These are phyloP conservation scores for Pichia sp. DNA, from an alignment of 1,139 yeast genomes.

Conservation along the genomic window DNA sequence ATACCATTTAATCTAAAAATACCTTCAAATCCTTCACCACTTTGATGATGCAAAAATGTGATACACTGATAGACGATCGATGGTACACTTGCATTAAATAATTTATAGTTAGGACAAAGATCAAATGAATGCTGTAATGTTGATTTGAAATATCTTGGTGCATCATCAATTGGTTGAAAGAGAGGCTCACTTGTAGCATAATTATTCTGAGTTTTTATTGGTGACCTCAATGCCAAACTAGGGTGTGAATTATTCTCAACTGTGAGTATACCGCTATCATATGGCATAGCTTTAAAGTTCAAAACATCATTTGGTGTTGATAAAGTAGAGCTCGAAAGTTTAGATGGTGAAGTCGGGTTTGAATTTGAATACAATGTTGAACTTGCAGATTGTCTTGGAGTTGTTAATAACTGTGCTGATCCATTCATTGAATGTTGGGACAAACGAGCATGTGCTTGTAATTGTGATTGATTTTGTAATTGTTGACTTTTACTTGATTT, in stretches of 20 bases:
- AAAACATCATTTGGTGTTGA: constrained; percentile 19
- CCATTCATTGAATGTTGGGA: neutral
- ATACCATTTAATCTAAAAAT: constrained; percentile 89
- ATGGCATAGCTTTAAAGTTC: constrained; percentile 30
- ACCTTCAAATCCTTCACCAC: constrained; percentile 84
- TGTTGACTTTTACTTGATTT: constrained; percentile 5
- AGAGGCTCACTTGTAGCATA: constrained; percentile 5
- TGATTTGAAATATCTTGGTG: constrained; percentile 48
- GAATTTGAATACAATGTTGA: constrained; percentile 6
- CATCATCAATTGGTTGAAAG: constrained; percentile 24
- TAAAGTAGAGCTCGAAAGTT: constrained; percentile 11
- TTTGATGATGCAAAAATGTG: constrained; percentile 56
- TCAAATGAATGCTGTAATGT: constrained; percentile 49
- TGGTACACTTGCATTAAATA: constrained; percentile 44
- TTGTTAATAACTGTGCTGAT: constrained; percentile 1
- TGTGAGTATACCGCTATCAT: constrained; percentile 19
- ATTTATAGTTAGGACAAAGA: constrained; percentile 36
- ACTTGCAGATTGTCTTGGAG: constrained; percentile 10
- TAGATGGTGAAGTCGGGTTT: constrained; percentile 11
- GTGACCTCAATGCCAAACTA: constrained; percentile 5
- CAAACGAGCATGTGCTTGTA: neutral
- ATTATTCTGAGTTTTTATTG: constrained; percentile 4
- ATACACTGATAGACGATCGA: constrained; percentile 73
- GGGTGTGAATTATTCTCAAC: constrained; percentile 11
- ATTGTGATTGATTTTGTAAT: neutral